Base-by-base conservation (phyloP, 2,329 filamentous ascomycete genomes). In the Hypoxylon sp. region DNA sequence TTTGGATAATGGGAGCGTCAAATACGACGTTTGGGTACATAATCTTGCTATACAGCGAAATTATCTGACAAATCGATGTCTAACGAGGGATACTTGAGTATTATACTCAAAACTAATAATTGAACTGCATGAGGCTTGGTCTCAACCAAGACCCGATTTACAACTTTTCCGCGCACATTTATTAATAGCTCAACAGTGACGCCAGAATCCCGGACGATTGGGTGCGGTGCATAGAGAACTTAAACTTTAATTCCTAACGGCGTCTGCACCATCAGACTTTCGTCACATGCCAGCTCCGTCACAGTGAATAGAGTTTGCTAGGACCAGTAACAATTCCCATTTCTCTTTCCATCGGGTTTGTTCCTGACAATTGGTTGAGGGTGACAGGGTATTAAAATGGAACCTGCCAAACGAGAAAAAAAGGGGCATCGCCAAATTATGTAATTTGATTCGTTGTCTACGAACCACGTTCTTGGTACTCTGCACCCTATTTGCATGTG, bases 401-500 rank as follows among this genome's bases (percentile, higher is more conserved):
- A 61, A 61, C 45, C 58, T 54, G 30, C 54, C 29, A 21, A 62
- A 56, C 5, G 34, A 27, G 19, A 39, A 47, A 48, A 61, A 45
- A 67, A 29, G 61, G 56, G 47, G 30, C 43, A n/a, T 57, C 39
- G 25, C 14, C 29, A 53, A 64, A 58, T n/a, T 34, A 29, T 43
- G 34, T 29, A 48, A 58, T 61, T 61, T 64, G 32, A 61, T 67
- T 61, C 43, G 65, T 61, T 19, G 43, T 27, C 11, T 55, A 34
- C 41, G 46, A 63, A 46, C 66, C 60, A 59, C 37, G 63, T 67
- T 66, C 60, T 67, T 41, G 60, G 63, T n/a, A 62, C 52, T 52
- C 64, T 25, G 58, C 58, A 69, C 56, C 60, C 60, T 60, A 51
- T 69, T 67, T 67, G 59, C 63, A 69, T 69, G 51, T 63, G 41